Evolutionary conservation across 2,329 filamentous ascomycete genomes (phyloP), one percentile per base, ranked within the genome.

Genomic region (Epichloe glyceriae): DNA sequence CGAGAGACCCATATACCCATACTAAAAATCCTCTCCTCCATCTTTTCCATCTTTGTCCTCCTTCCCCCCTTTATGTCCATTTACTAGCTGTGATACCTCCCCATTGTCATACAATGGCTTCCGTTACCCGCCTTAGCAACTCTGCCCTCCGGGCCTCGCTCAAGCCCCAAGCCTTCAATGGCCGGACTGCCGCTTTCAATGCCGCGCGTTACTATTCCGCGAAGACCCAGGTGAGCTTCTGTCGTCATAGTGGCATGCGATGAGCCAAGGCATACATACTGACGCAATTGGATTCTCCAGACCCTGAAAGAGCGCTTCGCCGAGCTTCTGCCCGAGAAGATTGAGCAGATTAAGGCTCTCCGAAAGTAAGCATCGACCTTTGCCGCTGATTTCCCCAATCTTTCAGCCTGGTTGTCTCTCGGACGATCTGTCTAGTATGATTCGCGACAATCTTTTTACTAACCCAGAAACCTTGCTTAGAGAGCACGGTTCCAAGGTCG

Each of bases 321-420:
- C 69, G 90, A 93, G 71, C 85, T 91, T 67, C 79, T 98, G 57
- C 93, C 93, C 63, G 88, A 84, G 70, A 94, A 97, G 82, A 85
- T 96, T 68, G 93, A 98, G 76, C 88, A 97, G 82, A 89, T 98
- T 79, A 98, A 98, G 88, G 83, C 88, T 72, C 84, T 98, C 66
- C 83, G 88, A 72, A 96, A 96, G 88, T 95, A 78, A 70, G 85
- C 42, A 47, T 15, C 34, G 8, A 39, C 8, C 10, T 12, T 12
- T 43, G 20, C 22, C n/a, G 37, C 22, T 30, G 30, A 46, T 22
- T 22, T 34, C 5, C 17, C 15, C 12, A 10, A 26, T 20, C 39
- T 4, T 30, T 15, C 30, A 22, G 20, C 33, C 14, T 39, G 17
- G 20, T 3, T 10, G 19, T 19, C 40, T 14, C n/a, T 30, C 47